A percentile compares a stretch with the other conserved stretches of the same genome.
Evolutionary conservation across 208 protist species (phyloP).

Genomic region (Hexamita inflata): DNA sequence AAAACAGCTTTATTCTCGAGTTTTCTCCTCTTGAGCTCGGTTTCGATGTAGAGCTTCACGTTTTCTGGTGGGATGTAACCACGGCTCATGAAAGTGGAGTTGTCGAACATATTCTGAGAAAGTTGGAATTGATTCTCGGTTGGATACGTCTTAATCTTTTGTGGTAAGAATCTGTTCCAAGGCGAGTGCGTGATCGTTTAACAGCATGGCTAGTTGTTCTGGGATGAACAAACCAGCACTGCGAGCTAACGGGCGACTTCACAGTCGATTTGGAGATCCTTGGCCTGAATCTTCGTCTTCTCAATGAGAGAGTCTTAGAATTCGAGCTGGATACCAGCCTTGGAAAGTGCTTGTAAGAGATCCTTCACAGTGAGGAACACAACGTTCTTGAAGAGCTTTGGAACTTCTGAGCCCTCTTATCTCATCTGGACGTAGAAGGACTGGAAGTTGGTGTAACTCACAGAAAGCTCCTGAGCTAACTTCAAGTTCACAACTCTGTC

Average conservation of each 20-base stretch:
- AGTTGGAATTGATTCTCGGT: not conserved
- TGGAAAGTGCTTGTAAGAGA: not conserved
- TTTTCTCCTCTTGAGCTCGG: not conserved
- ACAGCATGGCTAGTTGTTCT: no score
- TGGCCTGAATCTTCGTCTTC: not conserved
- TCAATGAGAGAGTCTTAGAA: not conserved
- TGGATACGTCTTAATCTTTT: not conserved
- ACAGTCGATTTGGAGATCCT: not conserved
- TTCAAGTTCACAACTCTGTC: no score
- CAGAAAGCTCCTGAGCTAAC: no score
- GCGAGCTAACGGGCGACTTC: slow-evolving; percentile 14
- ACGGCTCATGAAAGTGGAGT: not conserved
- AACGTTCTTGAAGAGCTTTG: not conserved
- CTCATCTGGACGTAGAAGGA: no score
- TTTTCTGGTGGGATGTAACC: not conserved
- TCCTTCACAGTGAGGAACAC: not conserved
- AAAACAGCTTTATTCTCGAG: no score
- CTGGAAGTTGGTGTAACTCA: no score
- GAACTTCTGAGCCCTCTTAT: no score
- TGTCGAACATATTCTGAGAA: not conserved
- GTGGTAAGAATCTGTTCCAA: not conserved
- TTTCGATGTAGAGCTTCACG: not conserved
- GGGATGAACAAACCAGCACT: no score
- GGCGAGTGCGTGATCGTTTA: no score
- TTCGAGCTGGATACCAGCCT: not conserved